phyloP scores from a whole-genome alignment of 2,329 filamentous ascomycete species.

The Pseudopithomyces maydicus region DNA sequence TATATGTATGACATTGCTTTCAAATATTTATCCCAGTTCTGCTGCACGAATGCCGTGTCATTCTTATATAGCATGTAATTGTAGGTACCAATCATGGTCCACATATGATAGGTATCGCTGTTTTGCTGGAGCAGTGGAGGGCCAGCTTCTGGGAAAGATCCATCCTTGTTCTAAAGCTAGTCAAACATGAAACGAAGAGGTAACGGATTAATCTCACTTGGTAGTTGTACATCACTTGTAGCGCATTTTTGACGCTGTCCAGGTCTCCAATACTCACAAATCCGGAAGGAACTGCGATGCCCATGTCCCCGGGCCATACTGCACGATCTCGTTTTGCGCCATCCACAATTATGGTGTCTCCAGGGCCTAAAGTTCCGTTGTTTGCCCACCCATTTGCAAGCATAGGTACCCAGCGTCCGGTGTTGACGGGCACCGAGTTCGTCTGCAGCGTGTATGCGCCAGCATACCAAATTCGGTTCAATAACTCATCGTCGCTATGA shows the following conservation, averaged over 20 bases:
- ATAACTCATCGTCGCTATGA: conserved; percentile 35
- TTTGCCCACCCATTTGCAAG: conserved; percentile 45
- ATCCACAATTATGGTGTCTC: conserved; percentile 46
- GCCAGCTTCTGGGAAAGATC: conserved; percentile 47
- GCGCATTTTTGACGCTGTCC: conserved; percentile 53
- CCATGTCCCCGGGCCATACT: conserved; percentile 58
- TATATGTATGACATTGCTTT: conserved; percentile 54
- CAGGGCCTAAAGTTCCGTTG: conserved; percentile 43
- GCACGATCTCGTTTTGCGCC: conserved; percentile 49
- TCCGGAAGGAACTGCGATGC: conserved; percentile 52
- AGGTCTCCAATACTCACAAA: conserved; percentile 52
- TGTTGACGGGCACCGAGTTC: conserved; percentile 46
- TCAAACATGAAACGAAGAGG: neutral
- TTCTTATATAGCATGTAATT: conserved; percentile 63
- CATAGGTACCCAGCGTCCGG: conserved; percentile 43
- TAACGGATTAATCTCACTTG: conserved; percentile 23
- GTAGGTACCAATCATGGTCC: conserved; percentile 63
- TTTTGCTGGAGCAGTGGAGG: conserved; percentile 44
- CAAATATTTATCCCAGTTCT: conserved; percentile 57
- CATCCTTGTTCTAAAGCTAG: conserved; percentile 33
- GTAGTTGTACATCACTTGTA: conserved; percentile 54
- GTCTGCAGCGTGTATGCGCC: conserved; percentile 60
- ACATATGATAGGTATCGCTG: conserved; percentile 51
- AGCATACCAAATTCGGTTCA: conserved; percentile 55
- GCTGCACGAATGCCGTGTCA: conserved; percentile 54